Evolutionary conservation across 2,329 filamentous ascomycete species (phyloP).

Genomic region (Talaromyces sp.): DNA sequence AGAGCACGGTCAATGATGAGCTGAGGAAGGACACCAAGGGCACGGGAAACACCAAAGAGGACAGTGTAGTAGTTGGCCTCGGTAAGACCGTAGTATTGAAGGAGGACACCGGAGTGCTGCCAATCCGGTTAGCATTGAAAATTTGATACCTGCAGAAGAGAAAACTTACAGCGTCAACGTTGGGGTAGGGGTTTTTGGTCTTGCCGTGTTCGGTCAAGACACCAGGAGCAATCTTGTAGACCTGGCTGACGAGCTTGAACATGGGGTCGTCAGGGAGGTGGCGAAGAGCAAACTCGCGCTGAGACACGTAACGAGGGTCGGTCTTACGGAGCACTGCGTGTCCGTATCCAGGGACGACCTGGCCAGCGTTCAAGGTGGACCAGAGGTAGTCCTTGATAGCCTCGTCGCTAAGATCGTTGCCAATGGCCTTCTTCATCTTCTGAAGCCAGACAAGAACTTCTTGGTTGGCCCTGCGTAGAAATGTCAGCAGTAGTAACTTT

Average conservation of each 20-base stretch:
- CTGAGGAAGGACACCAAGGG: constrained; percentile 97
- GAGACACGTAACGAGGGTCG: constrained; percentile 95
- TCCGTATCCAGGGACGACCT: constrained; percentile 96
- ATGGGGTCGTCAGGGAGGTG: constrained; percentile 95
- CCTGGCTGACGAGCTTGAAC: constrained; percentile 99
- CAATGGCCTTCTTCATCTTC: constrained; percentile 95
- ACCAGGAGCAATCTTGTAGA: constrained; percentile 98
- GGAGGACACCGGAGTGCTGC: constrained; percentile 90
- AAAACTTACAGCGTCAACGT: constrained; percentile 71
- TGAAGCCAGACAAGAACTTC: constrained; percentile 98
- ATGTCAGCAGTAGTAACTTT: not conserved
- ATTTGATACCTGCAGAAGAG: not conserved
- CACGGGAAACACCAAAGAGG: constrained; percentile 96
- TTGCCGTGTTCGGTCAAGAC: constrained; percentile 99
- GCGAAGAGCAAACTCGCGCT: constrained; percentile 92
- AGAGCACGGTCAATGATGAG: constrained; percentile 98
- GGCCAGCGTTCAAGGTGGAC: constrained; percentile 90
- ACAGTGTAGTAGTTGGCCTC: constrained; percentile 99
- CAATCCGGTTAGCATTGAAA: constrained; percentile 16
- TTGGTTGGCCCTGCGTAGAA: constrained; percentile 71
- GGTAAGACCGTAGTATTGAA: constrained; percentile 98
- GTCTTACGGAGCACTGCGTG: constrained; percentile 99
- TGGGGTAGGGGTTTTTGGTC: constrained; percentile 99
- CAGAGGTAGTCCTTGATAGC: constrained; percentile 98
- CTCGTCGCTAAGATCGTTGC: constrained; percentile 92